Evolutionary conservation across 257 asterid species (phyloP), one percentile per base, ranked within the genome.

Genomic region (Jacaranda copaia): DNA sequence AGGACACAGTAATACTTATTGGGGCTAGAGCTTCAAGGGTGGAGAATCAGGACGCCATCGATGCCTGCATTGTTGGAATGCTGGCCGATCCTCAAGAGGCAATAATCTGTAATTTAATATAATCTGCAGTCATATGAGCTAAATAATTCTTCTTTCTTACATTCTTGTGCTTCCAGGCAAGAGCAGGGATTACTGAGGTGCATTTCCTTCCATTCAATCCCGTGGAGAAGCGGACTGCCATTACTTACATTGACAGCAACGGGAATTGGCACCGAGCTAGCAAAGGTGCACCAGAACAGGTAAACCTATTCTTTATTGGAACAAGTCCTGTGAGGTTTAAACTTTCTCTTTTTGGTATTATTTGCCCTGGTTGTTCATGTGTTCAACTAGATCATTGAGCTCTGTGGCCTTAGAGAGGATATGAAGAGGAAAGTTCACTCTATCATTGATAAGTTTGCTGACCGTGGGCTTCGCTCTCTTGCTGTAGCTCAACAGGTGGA

Each of bases 211-310:
- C 96, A 0, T 90, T 90, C 64, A 88, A 90, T 68, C 96, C 96
- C 0, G 93, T 88, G 45, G 93, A 85, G 18, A 90, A 90, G 79
- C 93, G 96, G 20, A 90, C 96, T 5, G 96, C 96, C 4, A 83
- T 85, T 62, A 90, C 96, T 49, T 90, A 88, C 48, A 81, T 86
- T 0, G 93, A 90, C 65, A 36, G 46, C 14, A 69, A 61, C 14
- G 96, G 93, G 3, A 73, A 90, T 51, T 90, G 96, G 96, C 87
- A 85, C 52, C 81, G 96, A 61, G 88, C 76, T 36, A 88, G 96
- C 91, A 90, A 90, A 77, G 96, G 96, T 43, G 96, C 96, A 36
- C 96, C 96, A 0, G 96, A 90, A 77, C 91, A 90, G 86, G 95
- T 89, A 77, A 70, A 14, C 43, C 32, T 11, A 15, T 68, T 39